These are phyloP conservation scores for Calonectria multiphialidica DNA, from an alignment of 2,329 filamentous ascomycete species.

Conservation along the genomic window DNA sequence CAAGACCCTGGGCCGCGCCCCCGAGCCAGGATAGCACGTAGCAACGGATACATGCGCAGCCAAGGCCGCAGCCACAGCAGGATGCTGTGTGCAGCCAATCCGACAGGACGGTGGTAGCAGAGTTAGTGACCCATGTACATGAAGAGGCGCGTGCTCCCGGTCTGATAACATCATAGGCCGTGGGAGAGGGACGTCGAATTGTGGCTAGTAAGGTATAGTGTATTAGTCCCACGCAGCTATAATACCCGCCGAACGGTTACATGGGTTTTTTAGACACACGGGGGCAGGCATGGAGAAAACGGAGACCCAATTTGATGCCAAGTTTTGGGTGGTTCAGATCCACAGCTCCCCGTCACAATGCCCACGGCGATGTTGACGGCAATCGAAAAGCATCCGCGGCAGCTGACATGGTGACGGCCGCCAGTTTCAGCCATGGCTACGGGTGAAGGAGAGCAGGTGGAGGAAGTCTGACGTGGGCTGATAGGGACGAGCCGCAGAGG, in stretches of 20 bases:
- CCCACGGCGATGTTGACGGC: neutral
- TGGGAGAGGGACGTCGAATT: neutral
- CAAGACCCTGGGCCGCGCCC: neutral
- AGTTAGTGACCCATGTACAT: constrained; percentile 1
- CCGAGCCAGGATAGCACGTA: neutral
- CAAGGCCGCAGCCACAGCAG: neutral
- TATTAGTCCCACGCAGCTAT: neutral
- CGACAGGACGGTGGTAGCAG: neutral
- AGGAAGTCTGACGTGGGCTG: neutral
- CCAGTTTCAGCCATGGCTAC: neutral
- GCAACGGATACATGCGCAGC: neutral
- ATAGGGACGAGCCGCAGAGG: neutral
- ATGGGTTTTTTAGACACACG: neutral
- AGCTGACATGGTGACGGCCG: neutral
- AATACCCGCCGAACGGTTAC: neutral
- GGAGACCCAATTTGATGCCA: neutral
- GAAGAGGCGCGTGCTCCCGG: neutral
- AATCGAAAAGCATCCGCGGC: no score
- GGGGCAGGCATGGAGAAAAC: neutral
- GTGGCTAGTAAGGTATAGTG: neutral
- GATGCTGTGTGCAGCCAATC: neutral
- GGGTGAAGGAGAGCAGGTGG: neutral
- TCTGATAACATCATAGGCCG: neutral
- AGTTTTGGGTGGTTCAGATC: neutral
- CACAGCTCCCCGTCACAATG: neutral